Evolutionary conservation across 2,329 filamentous ascomycete species (phyloP), one percentile per base, ranked within the genome.

Genomic region (Chaetomium strumarium): DNA sequence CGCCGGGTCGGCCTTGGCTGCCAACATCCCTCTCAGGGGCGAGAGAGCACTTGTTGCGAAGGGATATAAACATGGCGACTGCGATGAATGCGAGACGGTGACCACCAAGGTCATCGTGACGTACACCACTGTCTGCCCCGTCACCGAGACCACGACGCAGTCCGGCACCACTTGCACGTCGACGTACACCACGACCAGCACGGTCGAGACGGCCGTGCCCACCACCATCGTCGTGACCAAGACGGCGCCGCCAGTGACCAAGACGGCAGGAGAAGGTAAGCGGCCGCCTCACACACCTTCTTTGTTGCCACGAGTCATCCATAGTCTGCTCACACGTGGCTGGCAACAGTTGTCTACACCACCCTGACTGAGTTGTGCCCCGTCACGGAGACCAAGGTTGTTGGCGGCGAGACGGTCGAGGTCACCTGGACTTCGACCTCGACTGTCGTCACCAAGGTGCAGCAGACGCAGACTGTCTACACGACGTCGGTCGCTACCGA

Each of bases 341-440:
- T 67, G 3, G 66, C 24, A n/a, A n/a, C 29, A 51, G 42, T 46
- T 34, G 65, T 65, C 16, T 72, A 74, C 60, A 67, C 63, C 9
- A 77, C 74, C 6, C 49, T 70, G 34, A 78, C 74, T 13, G 69
- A 66, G 14, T 64, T 75, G 13, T 74, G 71, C 62, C 71, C 73
- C 9, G 61, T 77, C 13, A 77, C 74, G 1, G 66, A 72, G 59
- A 72, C 71, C 43, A 70, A 69, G 62, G 74, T 71, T 2, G 49
- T 75, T 3, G 68, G 62, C 24, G 76, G 76, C 29, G 61, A 66
- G 37, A 70, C 69, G 3, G 64, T 72, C 0, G 67, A 70, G 12
- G 64, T 70, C 16, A 71, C 69, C 19, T 71, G 68, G 66, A 71
- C 68, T 7, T 70, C 68, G 12, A 74, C 68, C 1, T 67, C 65